Conservation (phyloP, 2,329 filamentous ascomycete species). For the Phialemoniopsis sp. region DNA sequence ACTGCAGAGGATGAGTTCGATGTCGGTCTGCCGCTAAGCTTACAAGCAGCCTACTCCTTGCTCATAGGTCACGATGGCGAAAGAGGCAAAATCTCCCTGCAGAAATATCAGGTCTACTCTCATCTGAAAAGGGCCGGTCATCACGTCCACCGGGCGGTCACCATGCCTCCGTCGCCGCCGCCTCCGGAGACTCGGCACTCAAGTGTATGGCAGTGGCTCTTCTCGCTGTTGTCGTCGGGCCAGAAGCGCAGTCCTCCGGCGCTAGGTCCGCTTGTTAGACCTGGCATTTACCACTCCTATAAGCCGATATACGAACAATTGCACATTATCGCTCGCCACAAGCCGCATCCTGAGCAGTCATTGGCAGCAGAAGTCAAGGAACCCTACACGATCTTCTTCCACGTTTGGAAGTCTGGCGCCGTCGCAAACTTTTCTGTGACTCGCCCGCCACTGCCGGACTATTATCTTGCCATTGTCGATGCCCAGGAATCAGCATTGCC, state of each 20-base stretch:
- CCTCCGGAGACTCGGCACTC: constrained; percentile 7
- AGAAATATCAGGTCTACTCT: constrained; percentile 84
- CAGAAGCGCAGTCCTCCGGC: constrained; percentile 15
- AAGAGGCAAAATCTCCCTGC: constrained; percentile 59
- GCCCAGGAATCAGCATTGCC: constrained; percentile 70
- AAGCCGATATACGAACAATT: constrained; percentile 72
- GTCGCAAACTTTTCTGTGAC: constrained; percentile 67
- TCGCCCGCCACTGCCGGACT: constrained; percentile 75
- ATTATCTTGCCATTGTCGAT: constrained; percentile 78
- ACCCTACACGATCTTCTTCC: constrained; percentile 71
- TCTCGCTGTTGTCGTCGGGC: constrained; percentile 35
- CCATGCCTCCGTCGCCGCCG: constrained; percentile 24
- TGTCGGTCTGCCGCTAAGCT: constrained; percentile 74
- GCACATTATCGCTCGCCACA: constrained; percentile 67
- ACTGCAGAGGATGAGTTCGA: constrained; percentile 44
- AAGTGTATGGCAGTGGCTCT: constrained; percentile 48
- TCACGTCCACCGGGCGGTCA: constrained; percentile 63
- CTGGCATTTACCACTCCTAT: constrained; percentile 64
- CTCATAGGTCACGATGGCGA: constrained; percentile 69
- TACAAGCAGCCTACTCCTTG: constrained; percentile 85
- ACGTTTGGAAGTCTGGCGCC: constrained; percentile 73
- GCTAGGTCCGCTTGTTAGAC: constrained; percentile 55
- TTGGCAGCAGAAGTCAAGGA: constrained; percentile 23
- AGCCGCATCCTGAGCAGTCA: constrained; percentile 36
- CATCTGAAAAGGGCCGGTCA: constrained; percentile 82